These are phyloP conservation scores for Psidium guajava DNA, from an alignment of 345 rosid species.

Conservation along the genomic window DNA sequence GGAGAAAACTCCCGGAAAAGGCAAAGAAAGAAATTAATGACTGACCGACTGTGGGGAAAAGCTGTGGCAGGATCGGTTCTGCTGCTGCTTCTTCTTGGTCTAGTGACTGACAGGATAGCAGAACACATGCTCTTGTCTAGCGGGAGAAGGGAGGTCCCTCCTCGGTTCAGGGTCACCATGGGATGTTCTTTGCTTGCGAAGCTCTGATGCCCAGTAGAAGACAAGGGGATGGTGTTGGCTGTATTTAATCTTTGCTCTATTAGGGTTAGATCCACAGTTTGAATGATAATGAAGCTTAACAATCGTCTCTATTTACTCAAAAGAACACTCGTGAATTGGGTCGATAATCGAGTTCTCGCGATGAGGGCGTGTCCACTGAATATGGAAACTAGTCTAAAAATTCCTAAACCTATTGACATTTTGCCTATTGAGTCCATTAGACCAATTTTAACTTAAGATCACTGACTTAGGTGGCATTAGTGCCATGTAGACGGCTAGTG, in stretches of 20 bases:
- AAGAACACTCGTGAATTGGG: too few relatives aligned
- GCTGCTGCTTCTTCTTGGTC: background rate
- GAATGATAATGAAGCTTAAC: background rate
- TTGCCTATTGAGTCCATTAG: too few relatives aligned
- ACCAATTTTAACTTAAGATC: too few relatives aligned
- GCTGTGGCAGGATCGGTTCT: background rate
- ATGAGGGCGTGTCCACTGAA: background rate
- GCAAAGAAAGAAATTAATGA: background rate
- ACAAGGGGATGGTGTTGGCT: background rate
- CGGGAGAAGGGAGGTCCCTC: background rate
- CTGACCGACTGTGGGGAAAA: background rate
- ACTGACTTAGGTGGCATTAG: too few relatives aligned
- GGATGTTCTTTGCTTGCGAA: background rate
- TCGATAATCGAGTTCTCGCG: background rate
- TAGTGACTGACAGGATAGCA: background rate
- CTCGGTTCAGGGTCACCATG: background rate
- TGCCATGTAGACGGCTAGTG: too few relatives aligned
- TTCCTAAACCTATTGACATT: too few relatives aligned
- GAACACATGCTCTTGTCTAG: background rate
- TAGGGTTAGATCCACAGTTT: background rate
- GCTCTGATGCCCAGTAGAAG: background rate
- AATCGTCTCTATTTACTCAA: background rate
- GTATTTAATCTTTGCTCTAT: background rate
- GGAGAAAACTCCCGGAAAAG: background rate
- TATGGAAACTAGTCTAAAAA: too few relatives aligned